phyloP scores from a whole-genome alignment of 2,329 filamentous ascomycete genomes.

The Mycosphaerelloides madeirae region DNA sequence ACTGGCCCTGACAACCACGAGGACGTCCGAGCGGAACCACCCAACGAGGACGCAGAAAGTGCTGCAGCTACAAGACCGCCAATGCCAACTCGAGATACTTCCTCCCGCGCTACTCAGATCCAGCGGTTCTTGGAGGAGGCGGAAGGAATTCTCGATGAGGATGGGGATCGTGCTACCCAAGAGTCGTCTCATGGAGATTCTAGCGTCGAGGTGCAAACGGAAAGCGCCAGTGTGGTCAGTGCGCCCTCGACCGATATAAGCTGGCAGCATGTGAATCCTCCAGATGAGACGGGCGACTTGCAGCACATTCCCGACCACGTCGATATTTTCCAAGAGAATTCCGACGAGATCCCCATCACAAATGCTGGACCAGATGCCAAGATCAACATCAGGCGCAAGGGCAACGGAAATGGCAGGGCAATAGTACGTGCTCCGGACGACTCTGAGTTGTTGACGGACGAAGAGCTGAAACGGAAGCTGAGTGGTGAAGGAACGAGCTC shows the following conservation, averaged over 20 bases:
- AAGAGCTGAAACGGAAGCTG: slow-evolving; percentile 8
- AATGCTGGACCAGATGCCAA: slow-evolving; percentile 34
- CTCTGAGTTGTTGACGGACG: slow-evolving; percentile 8
- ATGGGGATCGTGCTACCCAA: not conserved
- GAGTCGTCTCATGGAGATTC: slow-evolving; percentile 2
- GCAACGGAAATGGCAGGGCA: slow-evolving; percentile 21
- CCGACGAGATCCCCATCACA: slow-evolving; percentile 30
- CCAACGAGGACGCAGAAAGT: slow-evolving; percentile 1
- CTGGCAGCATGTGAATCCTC: slow-evolving; percentile 12
- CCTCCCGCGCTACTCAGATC: slow-evolving; percentile 46
- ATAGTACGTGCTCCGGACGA: slow-evolving; percentile 25
- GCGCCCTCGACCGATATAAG: slow-evolving; percentile 12
- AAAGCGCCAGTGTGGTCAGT: slow-evolving; percentile 10
- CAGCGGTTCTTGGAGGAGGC: slow-evolving; percentile 45
- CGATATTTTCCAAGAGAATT: slow-evolving; percentile 11
- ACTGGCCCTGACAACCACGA: not conserved
- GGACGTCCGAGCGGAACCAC: not conserved
- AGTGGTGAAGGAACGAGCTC: slow-evolving; percentile 4
- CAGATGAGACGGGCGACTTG: slow-evolving; percentile 3
- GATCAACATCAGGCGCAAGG: slow-evolving; percentile 30
- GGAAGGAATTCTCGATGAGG: slow-evolving; percentile 9
- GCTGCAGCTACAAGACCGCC: slow-evolving; percentile 33
- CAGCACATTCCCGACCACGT: slow-evolving; percentile 3
- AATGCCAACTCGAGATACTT: slow-evolving; percentile 44
- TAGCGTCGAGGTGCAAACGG: slow-evolving; percentile 2